Percentiles rank a stretch among this genome's conserved stretches.
phyloP scores from a whole-genome alignment of 352 stramenopile genomes.

The Globisporangium irregulare region DNA sequence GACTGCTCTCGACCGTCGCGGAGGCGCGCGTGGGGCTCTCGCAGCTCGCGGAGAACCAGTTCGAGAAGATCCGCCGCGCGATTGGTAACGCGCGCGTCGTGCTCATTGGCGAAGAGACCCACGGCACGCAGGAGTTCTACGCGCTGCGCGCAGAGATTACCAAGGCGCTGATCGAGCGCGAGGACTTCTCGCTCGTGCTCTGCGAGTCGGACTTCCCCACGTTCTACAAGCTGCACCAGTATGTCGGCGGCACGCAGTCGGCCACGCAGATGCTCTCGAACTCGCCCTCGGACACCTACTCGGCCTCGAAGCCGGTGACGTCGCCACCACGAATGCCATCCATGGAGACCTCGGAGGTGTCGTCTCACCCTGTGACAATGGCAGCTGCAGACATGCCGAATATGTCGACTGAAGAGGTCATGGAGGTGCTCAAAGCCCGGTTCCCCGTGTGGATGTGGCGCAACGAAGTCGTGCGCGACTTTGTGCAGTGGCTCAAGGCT shows the following conservation, averaged over 20 bases:
- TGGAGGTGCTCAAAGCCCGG: slow-evolving; percentile 27
- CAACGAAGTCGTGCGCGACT: slow-evolving; percentile 34
- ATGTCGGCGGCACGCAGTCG: slow-evolving; percentile 20
- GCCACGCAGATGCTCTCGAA: slow-evolving; percentile 15
- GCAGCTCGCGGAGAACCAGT: slow-evolving; percentile 21
- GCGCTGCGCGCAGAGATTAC: slow-evolving; percentile 30
- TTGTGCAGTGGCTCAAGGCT: slow-evolving; percentile 32
- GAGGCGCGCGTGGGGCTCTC: slow-evolving; percentile 19
- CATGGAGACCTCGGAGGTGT: no score
- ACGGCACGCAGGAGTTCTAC: slow-evolving; percentile 39
- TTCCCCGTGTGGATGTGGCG: slow-evolving; percentile 44
- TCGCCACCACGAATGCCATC: background rate
- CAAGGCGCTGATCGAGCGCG: slow-evolving; percentile 26
- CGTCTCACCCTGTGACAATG: background rate
- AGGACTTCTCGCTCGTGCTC: slow-evolving; percentile 33
- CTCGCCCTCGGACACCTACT: slow-evolving; percentile 15
- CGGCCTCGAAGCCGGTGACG: slow-evolving; percentile 2
- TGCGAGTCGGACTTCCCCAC: slow-evolving; percentile 39
- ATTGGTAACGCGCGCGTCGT: slow-evolving; percentile 32
- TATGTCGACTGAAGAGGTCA: slow-evolving; percentile 23
- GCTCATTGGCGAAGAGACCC: slow-evolving; percentile 35
- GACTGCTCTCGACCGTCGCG: slow-evolving; percentile 6
- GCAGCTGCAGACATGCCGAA: background rate
- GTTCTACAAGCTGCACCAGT: slow-evolving; percentile 30
- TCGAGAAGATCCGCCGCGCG: slow-evolving; percentile 23